Conservation (phyloP, 768 basidiomycete species). For the Tulasnella sp. region DNA sequence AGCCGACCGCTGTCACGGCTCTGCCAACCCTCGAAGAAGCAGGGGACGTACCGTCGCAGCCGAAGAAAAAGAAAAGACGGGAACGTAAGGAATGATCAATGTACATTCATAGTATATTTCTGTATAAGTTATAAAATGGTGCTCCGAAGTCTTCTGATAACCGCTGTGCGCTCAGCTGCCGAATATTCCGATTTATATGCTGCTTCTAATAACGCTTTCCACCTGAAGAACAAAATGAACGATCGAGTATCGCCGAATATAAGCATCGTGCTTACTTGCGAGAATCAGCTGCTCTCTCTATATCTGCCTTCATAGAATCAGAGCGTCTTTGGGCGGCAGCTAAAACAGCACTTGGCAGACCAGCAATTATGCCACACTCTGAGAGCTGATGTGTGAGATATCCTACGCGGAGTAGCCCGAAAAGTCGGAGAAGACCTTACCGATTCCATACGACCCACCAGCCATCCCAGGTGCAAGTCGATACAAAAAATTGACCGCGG, state of each 20-base stretch:
- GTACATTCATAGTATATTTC: not conserved
- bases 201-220: not conserved
- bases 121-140: conserved; percentile 1
- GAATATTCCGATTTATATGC: not conserved
- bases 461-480: conserved; percentile 60
- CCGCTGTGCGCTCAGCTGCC: not conserved
- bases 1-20: conserved; percentile 14
- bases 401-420: not conserved
- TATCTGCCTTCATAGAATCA: conserved; percentile 40
- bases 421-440: not conserved
- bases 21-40: conserved; percentile 22
- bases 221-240: not conserved
- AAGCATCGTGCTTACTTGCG: conserved; percentile 1
- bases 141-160: not conserved
- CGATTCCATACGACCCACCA: conserved; percentile 71
- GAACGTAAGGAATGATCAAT: conserved; percentile 26
- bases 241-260: not conserved
- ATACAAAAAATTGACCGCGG: conserved; percentile 84
- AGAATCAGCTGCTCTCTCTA: conserved; percentile 22
- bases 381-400: not conserved
- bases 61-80: conserved; percentile 24
- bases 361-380: conserved; percentile 84
- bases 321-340: conserved; percentile 43
- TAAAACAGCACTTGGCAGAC: conserved; percentile 61
- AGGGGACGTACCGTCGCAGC: conserved; percentile 23